Evolutionary conservation across 371 early-diverging fungal species (phyloP).

Genomic region (Parasitella parasitica): DNA sequence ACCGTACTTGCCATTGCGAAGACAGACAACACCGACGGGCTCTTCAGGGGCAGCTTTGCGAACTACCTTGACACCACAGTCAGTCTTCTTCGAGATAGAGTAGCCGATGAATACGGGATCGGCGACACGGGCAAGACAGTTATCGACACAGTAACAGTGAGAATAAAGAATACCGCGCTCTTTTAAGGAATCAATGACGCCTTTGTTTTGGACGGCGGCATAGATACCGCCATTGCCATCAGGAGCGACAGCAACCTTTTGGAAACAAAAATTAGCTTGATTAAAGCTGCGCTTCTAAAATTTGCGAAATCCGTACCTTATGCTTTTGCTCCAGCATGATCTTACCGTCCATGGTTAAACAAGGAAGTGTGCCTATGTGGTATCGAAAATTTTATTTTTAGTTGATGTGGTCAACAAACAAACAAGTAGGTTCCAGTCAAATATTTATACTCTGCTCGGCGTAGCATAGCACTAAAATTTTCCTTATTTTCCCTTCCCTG

Average conservation of each 20-base stretch:
- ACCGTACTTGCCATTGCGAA: conserved; percentile 74
- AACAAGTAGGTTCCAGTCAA: conserved; percentile 6
- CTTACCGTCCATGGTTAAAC: conserved; percentile 80
- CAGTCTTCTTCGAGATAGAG: conserved; percentile 57
- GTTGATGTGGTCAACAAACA: background rate
- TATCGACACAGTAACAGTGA: conserved; percentile 95
- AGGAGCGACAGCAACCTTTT: conserved; percentile 62
- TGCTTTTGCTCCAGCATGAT: conserved; percentile 83
- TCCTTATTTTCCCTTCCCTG: background rate
- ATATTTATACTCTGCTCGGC: background rate
- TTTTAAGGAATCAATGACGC: conserved; percentile 60
- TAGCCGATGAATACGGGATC: conserved; percentile 92
- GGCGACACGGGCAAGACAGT: conserved; percentile 91
- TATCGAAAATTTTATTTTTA: background rate
- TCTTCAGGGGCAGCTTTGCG: conserved; percentile 83
- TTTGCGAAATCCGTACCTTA: conserved; percentile 45
- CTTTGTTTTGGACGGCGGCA: conserved; percentile 63
- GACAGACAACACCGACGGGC: conserved; percentile 94
- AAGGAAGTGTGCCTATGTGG: conserved; percentile 74
- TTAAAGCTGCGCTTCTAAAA: conserved; percentile 30
- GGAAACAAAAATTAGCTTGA: conserved; percentile 60
- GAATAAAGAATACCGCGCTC: conserved; percentile 64
- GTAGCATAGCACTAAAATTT: background rate
- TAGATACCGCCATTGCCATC: conserved; percentile 86
- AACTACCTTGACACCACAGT: conserved; percentile 94